Evolutionary conservation across 495 filamentous ascomycete species (phyloP), one percentile per base, ranked within the genome.

Genomic region (Echria macrotheca): DNA sequence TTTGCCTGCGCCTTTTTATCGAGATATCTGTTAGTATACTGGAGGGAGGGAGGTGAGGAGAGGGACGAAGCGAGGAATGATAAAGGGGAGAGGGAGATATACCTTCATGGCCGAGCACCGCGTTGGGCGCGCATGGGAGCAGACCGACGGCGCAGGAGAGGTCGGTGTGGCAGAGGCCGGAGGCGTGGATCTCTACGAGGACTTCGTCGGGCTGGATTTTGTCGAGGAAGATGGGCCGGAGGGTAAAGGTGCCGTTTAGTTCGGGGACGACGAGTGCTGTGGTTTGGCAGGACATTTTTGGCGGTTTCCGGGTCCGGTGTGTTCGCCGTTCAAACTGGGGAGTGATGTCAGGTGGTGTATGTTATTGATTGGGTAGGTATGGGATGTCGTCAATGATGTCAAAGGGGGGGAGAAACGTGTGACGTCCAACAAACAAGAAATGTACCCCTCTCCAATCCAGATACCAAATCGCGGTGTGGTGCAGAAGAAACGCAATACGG

Each of bases 81-180:
- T 10, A 12, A 42, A n/a, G 37, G 1, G 42, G 19, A 17, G 32
- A n/a, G 26, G 52, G 26, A 9, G 18, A 31, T 21, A 18, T 23
- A 61, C 60, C 87, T 67, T 91, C 86, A 68, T 91, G 86, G 36
- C 86, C 86, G 21, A 89, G 75, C 3, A 89, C 83, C 14, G 83
- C 86, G 38, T 82, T 84, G 1, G 76, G 72, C 49, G 18, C 59
- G 61, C 25, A 73, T 29, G 40, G 70, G 49, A 49, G 67, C 49
- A 40, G 12, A 44, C 45, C 72, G 52, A 15, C 57, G 18, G 58
- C 69, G 64, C 26, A 74, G 48, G 41, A 72, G 61, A 84, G 83
- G 68, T 89, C 86, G 56, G 76, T 82, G 47, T 86, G 85, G 67
- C 86, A 89, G 59, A 89, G 85, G 39, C 86, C 85, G 3, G 84